These are phyloP conservation scores for Suillus sp. DNA, from an alignment of 768 basidiomycete species.

Conservation along the genomic window DNA sequence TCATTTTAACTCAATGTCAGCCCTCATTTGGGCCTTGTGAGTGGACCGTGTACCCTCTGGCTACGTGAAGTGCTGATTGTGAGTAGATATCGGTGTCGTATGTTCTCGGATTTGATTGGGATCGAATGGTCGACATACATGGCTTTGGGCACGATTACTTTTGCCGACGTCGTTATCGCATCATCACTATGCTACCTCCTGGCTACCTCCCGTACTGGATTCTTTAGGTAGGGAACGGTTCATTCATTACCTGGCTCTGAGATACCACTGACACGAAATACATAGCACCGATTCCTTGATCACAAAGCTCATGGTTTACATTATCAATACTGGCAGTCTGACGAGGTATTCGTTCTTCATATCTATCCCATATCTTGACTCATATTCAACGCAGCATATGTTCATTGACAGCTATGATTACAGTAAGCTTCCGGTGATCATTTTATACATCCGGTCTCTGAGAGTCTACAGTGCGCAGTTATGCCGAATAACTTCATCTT, in stretches of 20 bases:
- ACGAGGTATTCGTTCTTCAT: slow-evolving; percentile 6
- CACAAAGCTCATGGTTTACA: slow-evolving; percentile 6
- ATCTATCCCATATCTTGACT: neutral
- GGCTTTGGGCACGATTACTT: neutral
- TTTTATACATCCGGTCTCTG: neutral
- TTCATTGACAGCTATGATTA: neutral
- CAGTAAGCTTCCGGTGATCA: neutral
- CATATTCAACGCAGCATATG: slow-evolving; percentile 2
- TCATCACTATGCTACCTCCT: slow-evolving; percentile 12
- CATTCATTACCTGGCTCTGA: neutral
- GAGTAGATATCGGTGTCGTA: slow-evolving; percentile 4
- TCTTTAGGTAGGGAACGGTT: neutral
- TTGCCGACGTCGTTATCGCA: slow-evolving; percentile 1
- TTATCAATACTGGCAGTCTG: slow-evolving; percentile 4
- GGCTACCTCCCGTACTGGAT: slow-evolving; percentile 5
- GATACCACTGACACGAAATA: neutral
- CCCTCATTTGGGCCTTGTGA: slow-evolving; percentile 1
- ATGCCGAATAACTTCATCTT: slow-evolving; percentile 12
- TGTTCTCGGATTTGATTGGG: neutral
- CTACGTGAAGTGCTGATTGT: neutral
- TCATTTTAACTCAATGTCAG: neutral
- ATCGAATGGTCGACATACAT: slow-evolving; percentile 8
- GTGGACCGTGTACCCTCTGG: neutral
- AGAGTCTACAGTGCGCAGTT: slow-evolving; percentile 5
- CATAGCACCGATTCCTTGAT: slow-evolving; percentile 10